These are phyloP conservation scores for Sungouiella blattae DNA, from an alignment of 805 yeast species.

Conservation along the genomic window DNA sequence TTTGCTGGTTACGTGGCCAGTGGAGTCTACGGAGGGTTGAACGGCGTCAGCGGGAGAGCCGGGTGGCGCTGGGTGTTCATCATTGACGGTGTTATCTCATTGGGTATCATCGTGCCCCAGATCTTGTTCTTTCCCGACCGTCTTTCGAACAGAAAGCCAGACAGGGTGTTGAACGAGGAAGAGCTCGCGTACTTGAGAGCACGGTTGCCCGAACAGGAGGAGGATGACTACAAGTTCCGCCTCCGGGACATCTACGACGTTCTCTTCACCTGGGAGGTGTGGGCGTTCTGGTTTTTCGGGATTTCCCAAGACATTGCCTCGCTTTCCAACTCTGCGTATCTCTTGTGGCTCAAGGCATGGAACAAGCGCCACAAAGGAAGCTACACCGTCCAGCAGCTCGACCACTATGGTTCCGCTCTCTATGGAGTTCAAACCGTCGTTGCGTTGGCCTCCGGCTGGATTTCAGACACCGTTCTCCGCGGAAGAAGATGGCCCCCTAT, in stretches of 20 bases:
- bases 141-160: neutral
- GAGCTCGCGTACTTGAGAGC: neutral
- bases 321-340: neutral
- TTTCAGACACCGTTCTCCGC: neutral
- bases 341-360: neutral
- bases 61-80: conserved; percentile 9
- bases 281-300: neutral
- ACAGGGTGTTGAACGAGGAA: neutral
- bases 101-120: neutral
- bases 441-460: neutral
- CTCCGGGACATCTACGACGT: neutral
- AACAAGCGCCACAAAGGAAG: neutral
- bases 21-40: neutral
- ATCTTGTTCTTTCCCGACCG: neutral
- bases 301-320: neutral
- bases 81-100: conserved; percentile 6
- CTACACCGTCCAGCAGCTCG: neutral
- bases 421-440: neutral
- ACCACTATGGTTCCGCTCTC: neutral
- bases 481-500: neutral
- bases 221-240: neutral
- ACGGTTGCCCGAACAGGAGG: neutral
- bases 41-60: conserved; percentile 1
- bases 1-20: neutral
- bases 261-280: neutral